Evolutionary conservation across 1,284 basidiomycete species (phyloP).

Genomic region (Stereum hirsutum): DNA sequence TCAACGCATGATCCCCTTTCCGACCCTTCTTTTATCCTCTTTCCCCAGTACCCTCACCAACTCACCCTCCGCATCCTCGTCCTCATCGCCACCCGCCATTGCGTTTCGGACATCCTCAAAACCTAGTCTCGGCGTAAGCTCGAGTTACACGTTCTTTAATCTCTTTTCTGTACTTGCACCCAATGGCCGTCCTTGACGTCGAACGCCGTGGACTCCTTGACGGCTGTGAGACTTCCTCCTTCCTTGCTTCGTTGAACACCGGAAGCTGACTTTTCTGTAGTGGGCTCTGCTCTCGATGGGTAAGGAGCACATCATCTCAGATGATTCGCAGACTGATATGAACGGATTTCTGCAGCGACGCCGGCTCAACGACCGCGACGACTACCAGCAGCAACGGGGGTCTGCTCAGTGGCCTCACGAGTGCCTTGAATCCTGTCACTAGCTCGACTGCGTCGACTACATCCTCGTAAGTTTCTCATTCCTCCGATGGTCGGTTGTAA

Average conservation of each 20-base stretch:
- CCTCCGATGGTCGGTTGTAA: too few relatives aligned
- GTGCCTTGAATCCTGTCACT: background rate
- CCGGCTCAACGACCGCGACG: background rate
- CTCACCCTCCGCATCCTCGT: background rate
- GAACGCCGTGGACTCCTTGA: too few relatives aligned
- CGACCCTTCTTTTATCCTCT: background rate
- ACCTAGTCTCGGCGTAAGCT: background rate
- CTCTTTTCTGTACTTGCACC: background rate
- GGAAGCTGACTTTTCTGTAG: too few relatives aligned
- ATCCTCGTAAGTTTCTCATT: background rate
- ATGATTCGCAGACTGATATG: background rate
- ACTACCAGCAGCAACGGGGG: background rate
- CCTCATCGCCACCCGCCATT: background rate
- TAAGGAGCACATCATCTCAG: background rate
- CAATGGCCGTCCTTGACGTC: background rate
- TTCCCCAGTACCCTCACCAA: background rate
- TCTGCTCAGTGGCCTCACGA: background rate
- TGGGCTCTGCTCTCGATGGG: too few relatives aligned
- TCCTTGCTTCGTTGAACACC: too few relatives aligned
- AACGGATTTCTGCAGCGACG: background rate
- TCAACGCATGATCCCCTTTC: background rate
- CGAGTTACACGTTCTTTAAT: slow-evolving; percentile 1
- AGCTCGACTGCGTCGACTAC: background rate
- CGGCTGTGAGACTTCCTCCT: too few relatives aligned
- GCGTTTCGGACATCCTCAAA: background rate